Conservation (phyloP, 306 rosid species). For the Luffa aegyptiaca region DNA sequence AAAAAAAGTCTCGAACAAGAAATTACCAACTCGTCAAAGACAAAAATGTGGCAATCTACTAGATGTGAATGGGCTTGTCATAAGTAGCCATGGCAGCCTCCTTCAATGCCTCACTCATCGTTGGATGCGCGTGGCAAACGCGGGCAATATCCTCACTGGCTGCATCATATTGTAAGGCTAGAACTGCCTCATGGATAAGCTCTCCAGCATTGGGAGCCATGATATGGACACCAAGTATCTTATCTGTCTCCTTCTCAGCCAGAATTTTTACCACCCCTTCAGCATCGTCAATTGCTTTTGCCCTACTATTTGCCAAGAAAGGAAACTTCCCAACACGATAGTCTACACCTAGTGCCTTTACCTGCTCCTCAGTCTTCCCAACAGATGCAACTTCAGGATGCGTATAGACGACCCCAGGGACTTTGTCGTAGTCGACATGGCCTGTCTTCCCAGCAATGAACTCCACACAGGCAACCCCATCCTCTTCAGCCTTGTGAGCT, state of each 20-base stretch:
- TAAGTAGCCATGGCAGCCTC: conserved; percentile 98
- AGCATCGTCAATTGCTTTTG: conserved; percentile 91
- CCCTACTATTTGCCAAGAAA: conserved; percentile 86
- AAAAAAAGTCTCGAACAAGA: not conserved
- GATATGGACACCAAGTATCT: conserved; percentile 91
- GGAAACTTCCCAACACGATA: conserved; percentile 96
- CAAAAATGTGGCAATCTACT: not conserved
- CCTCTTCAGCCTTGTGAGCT: conserved; percentile 99
- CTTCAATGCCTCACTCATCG: conserved; percentile 94
- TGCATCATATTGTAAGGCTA: conserved; percentile 82
- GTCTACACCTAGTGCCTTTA: conserved; percentile 49
- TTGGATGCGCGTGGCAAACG: conserved; percentile 97
- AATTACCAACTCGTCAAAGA: not conserved
- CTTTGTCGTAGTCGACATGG: conserved; percentile 95
- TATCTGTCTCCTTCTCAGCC: conserved; percentile 90
- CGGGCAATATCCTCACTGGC: conserved; percentile 97
- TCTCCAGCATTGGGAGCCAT: conserved; percentile 97
- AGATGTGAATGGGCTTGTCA: conserved; percentile 94
- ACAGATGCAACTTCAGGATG: conserved; percentile 90
- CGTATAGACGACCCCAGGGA: conserved; percentile 94
- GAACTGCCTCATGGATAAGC: conserved; percentile 86
- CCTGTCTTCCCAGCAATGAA: conserved; percentile 91
- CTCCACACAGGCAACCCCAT: conserved; percentile 96
- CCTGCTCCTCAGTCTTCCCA: conserved; percentile 97
- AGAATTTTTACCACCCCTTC: conserved; percentile 87